These are phyloP conservation scores for Lathyrus tuberosus DNA, from an alignment of 306 rosid genomes.

Conservation along the genomic window DNA sequence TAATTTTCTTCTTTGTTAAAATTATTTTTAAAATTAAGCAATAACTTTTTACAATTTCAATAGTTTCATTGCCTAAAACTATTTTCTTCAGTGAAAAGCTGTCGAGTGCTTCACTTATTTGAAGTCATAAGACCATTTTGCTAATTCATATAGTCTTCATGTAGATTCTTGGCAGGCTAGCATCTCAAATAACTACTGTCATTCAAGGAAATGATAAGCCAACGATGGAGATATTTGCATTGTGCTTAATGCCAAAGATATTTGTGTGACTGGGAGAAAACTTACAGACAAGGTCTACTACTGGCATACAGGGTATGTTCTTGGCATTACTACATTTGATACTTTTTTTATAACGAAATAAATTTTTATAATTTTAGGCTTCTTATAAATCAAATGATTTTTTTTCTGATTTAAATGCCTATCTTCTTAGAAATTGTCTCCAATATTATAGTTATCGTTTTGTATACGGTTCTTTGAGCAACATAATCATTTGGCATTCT, in stretches of 20 bases:
- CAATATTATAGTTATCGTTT: constrained; percentile 9
- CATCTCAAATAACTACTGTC: constrained; percentile 94
- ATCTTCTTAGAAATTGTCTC: constrained; percentile 8
- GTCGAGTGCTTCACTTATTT: constrained; percentile 23
- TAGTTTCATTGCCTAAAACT: not conserved
- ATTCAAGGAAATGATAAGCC: constrained; percentile 95
- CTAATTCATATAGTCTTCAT: constrained; percentile 18
- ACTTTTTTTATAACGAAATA: constrained; percentile 4
- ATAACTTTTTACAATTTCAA: not conserved
- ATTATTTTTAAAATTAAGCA: not conserved
- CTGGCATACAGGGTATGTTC: constrained; percentile 95
- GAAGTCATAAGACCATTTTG: constrained; percentile 26
- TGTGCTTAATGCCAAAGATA: constrained; percentile 91
- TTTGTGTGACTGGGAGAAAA: constrained; percentile 85
- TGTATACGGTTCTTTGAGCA: constrained; percentile 14
- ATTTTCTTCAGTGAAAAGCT: not conserved
- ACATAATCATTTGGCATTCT: constrained; percentile 15
- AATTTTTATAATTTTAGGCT: constrained; percentile 18
- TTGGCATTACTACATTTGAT: constrained; percentile 5
- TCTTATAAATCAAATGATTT: constrained; percentile 31
- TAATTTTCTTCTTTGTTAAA: constrained; percentile 1
- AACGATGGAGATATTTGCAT: constrained; percentile 97
- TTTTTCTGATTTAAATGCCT: constrained; percentile 28
- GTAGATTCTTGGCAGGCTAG: constrained; percentile 93
- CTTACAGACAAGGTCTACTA: constrained; percentile 82